Conservation (phyloP, 495 filamentous ascomycete genomes). For the Filosporella fistucella region DNA sequence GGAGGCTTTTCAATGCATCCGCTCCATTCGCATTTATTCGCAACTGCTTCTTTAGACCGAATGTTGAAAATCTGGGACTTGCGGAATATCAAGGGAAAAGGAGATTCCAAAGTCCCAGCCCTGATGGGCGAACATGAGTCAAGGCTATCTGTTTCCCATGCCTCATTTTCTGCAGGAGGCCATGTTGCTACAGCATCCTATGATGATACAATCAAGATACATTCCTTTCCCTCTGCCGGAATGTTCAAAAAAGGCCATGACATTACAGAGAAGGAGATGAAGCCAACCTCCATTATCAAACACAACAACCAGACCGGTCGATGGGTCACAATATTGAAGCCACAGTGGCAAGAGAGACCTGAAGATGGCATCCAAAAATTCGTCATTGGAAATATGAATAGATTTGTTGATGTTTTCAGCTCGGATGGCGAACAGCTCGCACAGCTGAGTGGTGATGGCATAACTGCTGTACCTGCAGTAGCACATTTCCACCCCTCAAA, state of each 20-base stretch:
- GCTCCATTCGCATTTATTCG: conserved; percentile 69
- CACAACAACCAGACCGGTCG: conserved; percentile 96
- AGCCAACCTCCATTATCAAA: conserved; percentile 60
- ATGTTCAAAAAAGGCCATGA: conserved; percentile 60
- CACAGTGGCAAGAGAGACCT: conserved; percentile 86
- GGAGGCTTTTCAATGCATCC: conserved; percentile 88
- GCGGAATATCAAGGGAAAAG: conserved; percentile 64
- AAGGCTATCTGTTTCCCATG: conserved; percentile 82
- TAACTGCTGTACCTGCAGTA: conserved; percentile 91
- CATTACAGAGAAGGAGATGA: conserved; percentile 56
- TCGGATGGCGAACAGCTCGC: conserved; percentile 80
- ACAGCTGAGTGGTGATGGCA: conserved; percentile 81
- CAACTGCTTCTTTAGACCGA: conserved; percentile 87
- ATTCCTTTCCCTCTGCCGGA: conserved; percentile 64
- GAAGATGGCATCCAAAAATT: conserved; percentile 75
- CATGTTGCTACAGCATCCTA: conserved; percentile 89
- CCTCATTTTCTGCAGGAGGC: conserved; percentile 76
- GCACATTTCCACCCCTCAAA: conserved; percentile 81
- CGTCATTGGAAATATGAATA: conserved; percentile 96
- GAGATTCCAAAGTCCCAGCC: conserved; percentile 47
- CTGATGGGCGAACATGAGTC: conserved; percentile 79
- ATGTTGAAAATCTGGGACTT: conserved; percentile 91
- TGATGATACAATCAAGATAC: conserved; percentile 92
- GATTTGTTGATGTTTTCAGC: conserved; percentile 89
- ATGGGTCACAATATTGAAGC: conserved; percentile 73